phyloP scores from a whole-genome alignment of 1,139 yeast species.

The Geotrichum aggregatum region DNA sequence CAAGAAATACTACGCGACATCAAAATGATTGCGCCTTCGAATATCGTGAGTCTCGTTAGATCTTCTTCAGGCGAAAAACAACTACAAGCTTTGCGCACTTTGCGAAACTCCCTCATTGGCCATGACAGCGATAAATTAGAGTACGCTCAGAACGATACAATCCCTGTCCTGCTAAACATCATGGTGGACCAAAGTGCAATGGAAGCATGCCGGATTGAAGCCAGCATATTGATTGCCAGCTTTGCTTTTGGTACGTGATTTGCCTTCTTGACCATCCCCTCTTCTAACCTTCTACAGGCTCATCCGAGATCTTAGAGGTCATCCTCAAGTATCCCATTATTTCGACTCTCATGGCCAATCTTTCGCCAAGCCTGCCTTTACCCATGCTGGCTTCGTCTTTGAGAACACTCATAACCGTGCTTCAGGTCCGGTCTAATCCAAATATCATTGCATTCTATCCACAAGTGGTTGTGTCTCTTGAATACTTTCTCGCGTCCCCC shows the following conservation, averaged over 20 bases:
- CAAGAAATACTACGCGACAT: too few species aligned
- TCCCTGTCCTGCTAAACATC: constrained; percentile 30
- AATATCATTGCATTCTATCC: constrained; percentile 27
- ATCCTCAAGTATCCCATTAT: constrained; percentile 28
- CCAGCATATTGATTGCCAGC: constrained; percentile 35
- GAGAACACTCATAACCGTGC: constrained; percentile 30
- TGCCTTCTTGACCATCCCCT: neutral
- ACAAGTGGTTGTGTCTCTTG: constrained; percentile 26
- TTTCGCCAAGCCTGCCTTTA: constrained; percentile 22
- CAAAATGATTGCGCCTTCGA: constrained; percentile 21
- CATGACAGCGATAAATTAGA: constrained; percentile 36
- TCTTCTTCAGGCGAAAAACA: constrained; percentile 21
- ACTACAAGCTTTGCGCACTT: constrained; percentile 28
- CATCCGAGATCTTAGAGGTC: constrained; percentile 27
- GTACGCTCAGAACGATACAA: constrained; percentile 29
- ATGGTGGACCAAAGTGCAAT: constrained; percentile 21
- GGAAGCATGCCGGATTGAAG: constrained; percentile 31
- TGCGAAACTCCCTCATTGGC: constrained; percentile 39
- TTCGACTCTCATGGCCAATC: constrained; percentile 24
- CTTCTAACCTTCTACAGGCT: constrained; percentile 18
- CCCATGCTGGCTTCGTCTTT: constrained; percentile 29
- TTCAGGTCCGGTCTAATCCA: constrained; percentile 28
- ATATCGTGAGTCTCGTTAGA: constrained; percentile 14
- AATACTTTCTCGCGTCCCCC: constrained; percentile 24
- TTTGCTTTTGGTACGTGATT: constrained; percentile 33